Percentiles rank a stretch among this genome's conserved stretches.
These are phyloP conservation scores for Citrus trifoliata DNA, from an alignment of 345 rosid genomes.

Conservation along the genomic window DNA sequence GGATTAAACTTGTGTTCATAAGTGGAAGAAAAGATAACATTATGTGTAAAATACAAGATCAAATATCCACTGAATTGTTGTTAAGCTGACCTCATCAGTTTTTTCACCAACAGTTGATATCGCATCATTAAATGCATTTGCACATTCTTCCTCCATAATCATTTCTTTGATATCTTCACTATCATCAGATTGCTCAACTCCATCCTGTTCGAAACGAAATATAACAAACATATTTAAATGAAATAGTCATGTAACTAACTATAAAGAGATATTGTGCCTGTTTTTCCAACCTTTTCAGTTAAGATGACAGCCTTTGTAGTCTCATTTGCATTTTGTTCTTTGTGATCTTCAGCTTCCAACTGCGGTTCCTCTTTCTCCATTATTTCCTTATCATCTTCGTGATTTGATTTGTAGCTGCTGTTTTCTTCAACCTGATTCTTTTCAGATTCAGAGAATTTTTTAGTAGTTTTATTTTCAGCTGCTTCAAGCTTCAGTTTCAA, in stretches of 20 bases:
- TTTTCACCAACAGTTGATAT: slow-evolving; percentile 11
- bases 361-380: slow-evolving; percentile 18
- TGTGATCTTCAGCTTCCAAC: slow-evolving; percentile 20
- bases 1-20: slow-evolving; percentile 2
- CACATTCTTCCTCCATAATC: slow-evolving; percentile 15
- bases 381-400: slow-evolving; percentile 16
- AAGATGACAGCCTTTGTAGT: slow-evolving; percentile 21
- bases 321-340: slow-evolving; percentile 27
- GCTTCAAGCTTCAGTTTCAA: slow-evolving; percentile 26
- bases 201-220: slow-evolving; percentile 26
- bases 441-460: slow-evolving; percentile 10
- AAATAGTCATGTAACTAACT: slow-evolving; percentile 3
- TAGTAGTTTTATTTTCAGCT: slow-evolving; percentile 18
- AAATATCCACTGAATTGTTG: not conserved
- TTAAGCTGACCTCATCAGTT: slow-evolving; percentile 24
- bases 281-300: slow-evolving; percentile 40
- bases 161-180: slow-evolving; percentile 24
- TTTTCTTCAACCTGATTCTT: slow-evolving; percentile 15
- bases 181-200: slow-evolving; percentile 20
- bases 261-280: not conserved
- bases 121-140: slow-evolving; percentile 3
- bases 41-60: not conserved
- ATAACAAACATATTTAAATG: not conserved
- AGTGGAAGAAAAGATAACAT: not conserved
- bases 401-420: not conserved